Base-by-base conservation (phyloP, 176 grass and related monocot species). In the Lolium perenne region DNA sequence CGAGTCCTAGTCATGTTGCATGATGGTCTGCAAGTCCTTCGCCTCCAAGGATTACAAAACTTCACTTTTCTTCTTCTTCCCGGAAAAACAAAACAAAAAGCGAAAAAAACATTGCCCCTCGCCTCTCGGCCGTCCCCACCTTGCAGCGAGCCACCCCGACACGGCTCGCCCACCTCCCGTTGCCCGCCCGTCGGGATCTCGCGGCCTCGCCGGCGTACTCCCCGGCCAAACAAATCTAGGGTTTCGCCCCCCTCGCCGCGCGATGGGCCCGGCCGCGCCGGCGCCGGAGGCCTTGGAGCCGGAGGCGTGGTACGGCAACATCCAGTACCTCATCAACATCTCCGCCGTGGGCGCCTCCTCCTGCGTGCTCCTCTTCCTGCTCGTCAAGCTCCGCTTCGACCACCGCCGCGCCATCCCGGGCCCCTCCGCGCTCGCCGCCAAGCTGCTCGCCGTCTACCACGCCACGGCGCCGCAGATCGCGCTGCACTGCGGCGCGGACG, bases 311-410 rank as follows among this genome's bases (percentile, higher is more conserved):
- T 96, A 99, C 76, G 97, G 97, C 26, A 99, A 88, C 90, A 99
- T 99, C 71, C 97, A 99, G 70, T 99, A 99, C 85, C 90, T 99
- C 38, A 38, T 99, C 82, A 99, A 99, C 88, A 99, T 99, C 88
- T 99, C 97, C 79, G 88, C 92, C 47, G 89, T 94, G 18, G 97
- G 97, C 18, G 89, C 94, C 45, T 82, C 92, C 61, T 94, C 80
- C 76, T 99, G 97, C 80, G 90, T 99, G 38, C 92, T 99, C 46
- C 90, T 99, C 15, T 99, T 99, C 77, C 84, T 99, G 78, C 84
- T 99, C 74, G 92, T 99, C 59, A 99, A 99, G 92, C 90, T 99
- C 76, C 94, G 97, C 8, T 89, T 79, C 86, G 97, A 99, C 76
- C 97, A 99, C 85, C 92, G 94, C 87, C 97, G 94, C 87, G 29